phyloP scores from a whole-genome alignment of 805 yeast species.

The Pichia cabralensis region DNA sequence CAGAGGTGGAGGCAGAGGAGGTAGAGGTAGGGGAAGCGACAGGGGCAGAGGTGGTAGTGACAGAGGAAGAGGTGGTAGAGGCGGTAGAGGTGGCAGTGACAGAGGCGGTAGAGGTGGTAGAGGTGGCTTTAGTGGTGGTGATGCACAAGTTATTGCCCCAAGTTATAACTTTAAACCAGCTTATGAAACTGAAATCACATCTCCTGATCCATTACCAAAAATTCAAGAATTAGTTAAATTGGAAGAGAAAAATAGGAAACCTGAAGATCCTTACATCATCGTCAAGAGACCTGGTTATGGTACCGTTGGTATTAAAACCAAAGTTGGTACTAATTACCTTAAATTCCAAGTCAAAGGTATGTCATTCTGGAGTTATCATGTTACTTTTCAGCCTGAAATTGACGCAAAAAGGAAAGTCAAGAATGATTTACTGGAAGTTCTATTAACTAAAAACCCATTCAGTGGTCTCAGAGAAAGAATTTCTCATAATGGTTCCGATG shows the following conservation, averaged over 20 bases:
- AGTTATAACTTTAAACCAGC: constrained; percentile 13
- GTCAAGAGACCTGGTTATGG: constrained; percentile 19
- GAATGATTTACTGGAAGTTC: constrained; percentile 14
- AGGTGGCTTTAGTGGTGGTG: constrained; percentile 11
- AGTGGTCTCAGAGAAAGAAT: constrained; percentile 8
- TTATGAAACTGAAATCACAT: constrained; percentile 10
- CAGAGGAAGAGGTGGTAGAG: constrained; percentile 11
- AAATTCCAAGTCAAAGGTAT: constrained; percentile 12
- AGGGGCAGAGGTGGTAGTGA: constrained; percentile 13
- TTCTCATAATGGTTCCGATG: constrained; percentile 18
- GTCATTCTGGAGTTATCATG: constrained; percentile 14
- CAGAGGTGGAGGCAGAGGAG: constrained; percentile 4
- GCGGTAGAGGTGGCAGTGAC: constrained; percentile 6
- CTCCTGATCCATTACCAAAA: constrained; percentile 10
- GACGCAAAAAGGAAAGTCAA: constrained; percentile 13
- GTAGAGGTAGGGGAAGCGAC: constrained; percentile 5
- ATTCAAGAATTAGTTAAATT: constrained; percentile 9
- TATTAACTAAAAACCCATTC: constrained; percentile 14
- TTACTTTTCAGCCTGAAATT: constrained; percentile 17
- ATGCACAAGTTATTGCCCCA: constrained; percentile 14
- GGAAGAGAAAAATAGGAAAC: constrained; percentile 8
- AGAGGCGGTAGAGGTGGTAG: constrained; percentile 13
- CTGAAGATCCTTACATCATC: constrained; percentile 9
- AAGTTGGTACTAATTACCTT: constrained; percentile 17
- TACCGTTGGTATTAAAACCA: constrained; percentile 14